These are phyloP conservation scores for Brachypodium distachyon DNA, from an alignment of 202 grass and related monocot genomes.

Conservation along the genomic window DNA sequence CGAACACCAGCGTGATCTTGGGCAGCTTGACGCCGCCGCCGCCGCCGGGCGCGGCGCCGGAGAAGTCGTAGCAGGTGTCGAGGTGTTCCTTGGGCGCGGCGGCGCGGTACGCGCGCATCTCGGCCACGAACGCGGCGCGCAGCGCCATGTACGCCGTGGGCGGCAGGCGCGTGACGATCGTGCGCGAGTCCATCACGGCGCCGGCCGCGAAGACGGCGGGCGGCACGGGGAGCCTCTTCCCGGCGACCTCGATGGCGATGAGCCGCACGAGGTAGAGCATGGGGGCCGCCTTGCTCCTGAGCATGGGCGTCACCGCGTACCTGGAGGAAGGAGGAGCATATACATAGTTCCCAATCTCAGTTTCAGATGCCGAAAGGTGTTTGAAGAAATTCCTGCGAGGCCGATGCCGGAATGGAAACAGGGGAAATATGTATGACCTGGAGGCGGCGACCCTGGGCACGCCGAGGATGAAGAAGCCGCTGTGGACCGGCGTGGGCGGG, in stretches of 20 bases:
- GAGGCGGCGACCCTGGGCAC: too few relatives aligned
- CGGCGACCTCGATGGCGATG: neutral
- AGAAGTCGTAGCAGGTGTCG: constrained; percentile 39
- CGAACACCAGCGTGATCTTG: neutral
- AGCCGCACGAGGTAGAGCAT: constrained; percentile 18
- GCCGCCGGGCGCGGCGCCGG: neutral
- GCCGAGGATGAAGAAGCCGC: too few relatives aligned
- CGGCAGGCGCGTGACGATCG: constrained; percentile 14
- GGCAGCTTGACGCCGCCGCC: neutral
- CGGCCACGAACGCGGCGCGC: constrained; percentile 13
- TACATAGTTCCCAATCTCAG: too few relatives aligned
- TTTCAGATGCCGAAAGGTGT: too few relatives aligned
- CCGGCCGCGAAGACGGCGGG: neutral
- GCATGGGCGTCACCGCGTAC: neutral
- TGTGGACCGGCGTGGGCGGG: neutral
- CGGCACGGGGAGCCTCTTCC: neutral
- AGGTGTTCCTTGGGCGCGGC: neutral
- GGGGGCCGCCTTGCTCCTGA: neutral
- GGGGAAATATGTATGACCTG: too few relatives aligned
- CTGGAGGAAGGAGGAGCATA: too few relatives aligned
- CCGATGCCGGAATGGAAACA: too few relatives aligned
- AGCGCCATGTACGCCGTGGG: constrained; percentile 16
- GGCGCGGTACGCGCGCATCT: neutral
- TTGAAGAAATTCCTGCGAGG: too few relatives aligned
- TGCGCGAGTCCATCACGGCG: constrained; percentile 14